Conservation (phyloP, 345 rosid genomes). For the Rhodamnia argentea region DNA sequence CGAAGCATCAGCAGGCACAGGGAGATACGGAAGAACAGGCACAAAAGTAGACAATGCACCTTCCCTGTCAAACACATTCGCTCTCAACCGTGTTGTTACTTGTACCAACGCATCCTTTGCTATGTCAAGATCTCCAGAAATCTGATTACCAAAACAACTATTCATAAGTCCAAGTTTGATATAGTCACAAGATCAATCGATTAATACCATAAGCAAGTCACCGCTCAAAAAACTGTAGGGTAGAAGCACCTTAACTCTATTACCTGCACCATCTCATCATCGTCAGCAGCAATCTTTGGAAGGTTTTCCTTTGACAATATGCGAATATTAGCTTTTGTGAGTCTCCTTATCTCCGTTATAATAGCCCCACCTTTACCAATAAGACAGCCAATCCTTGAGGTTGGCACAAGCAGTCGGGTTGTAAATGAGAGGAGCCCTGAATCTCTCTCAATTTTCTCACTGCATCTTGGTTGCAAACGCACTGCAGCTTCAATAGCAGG, state of each 20-base stretch:
- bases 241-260: neutral
- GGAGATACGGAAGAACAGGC: conserved; percentile 86
- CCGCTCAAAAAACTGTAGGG: neutral
- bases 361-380: conserved; percentile 93
- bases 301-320: conserved; percentile 79
- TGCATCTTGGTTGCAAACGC: conserved; percentile 86
- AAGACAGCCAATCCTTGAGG: conserved; percentile 90
- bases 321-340: conserved; percentile 85
- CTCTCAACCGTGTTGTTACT: conserved; percentile 71
- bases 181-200: neutral
- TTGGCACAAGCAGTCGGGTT: conserved; percentile 85
- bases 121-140: conserved; percentile 86
- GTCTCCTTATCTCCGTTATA: conserved; percentile 83
- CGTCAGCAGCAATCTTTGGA: conserved; percentile 79
- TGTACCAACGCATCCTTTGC: conserved; percentile 94
- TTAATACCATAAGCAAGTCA: neutral
- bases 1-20: conserved; percentile 57
- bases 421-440: conserved; percentile 86
- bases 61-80: conserved; percentile 84
- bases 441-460: conserved; percentile 90
- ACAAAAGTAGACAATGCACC: conserved; percentile 64
- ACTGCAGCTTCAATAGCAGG: conserved; percentile 86
- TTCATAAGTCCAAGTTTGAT: neutral
- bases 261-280: conserved; percentile 99
- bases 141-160: conserved; percentile 27